These are phyloP conservation scores for Oryza glaberrima DNA, from an alignment of 176 grass and related monocot species.

Conservation along the genomic window DNA sequence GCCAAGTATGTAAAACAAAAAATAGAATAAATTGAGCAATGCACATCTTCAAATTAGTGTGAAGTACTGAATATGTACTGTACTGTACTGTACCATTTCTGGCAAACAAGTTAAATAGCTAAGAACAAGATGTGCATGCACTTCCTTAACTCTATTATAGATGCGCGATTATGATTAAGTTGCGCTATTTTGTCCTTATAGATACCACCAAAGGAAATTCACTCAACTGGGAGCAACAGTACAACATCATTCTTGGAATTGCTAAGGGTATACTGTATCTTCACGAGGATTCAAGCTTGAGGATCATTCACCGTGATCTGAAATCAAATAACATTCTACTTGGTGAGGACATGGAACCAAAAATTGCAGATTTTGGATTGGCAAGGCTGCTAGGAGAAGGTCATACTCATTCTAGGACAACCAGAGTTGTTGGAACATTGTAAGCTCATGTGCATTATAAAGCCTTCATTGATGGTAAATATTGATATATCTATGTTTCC, in stretches of 20 bases:
- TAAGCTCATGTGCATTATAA: neutral
- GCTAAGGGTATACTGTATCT: neutral
- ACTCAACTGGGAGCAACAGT: neutral
- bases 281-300: neutral
- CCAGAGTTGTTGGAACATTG: neutral
- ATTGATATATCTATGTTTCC: neutral
- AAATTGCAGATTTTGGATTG: neutral
- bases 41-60: too few species aligned
- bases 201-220: neutral
- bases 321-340: neutral
- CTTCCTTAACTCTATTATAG: neutral
- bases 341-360: neutral
- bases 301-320: neutral
- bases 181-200: neutral
- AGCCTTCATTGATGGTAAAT: neutral
- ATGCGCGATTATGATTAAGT: neutral
- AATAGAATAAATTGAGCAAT: neutral
- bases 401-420: neutral
- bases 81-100: neutral
- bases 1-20: neutral
- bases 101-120: neutral
- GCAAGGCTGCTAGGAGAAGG: neutral
- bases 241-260: conserved; percentile 1
- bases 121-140: neutral
- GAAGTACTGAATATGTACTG: neutral